phyloP scores from a whole-genome alignment of 2,329 filamentous ascomycete species.

The Colletotrichum cuscutae region DNA sequence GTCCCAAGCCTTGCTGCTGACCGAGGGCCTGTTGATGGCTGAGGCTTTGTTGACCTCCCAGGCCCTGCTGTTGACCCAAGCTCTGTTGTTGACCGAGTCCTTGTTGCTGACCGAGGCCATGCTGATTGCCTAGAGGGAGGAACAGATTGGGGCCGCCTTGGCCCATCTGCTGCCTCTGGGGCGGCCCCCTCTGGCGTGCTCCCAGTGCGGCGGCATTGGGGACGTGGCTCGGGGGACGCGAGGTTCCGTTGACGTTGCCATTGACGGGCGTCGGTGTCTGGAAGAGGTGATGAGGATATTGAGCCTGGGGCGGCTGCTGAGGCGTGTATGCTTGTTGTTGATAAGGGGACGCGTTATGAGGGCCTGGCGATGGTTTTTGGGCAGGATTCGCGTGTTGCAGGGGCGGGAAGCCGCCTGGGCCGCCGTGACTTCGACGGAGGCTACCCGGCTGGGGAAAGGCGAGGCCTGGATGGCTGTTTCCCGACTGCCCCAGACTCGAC shows the following conservation, averaged over 20 bases:
- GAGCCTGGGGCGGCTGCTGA: constrained; percentile 59
- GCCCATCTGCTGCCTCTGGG: constrained; percentile 57
- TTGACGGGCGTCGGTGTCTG: constrained; percentile 57
- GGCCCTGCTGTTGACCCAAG: constrained; percentile 29
- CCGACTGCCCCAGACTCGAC: constrained; percentile 61
- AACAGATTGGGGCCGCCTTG: constrained; percentile 50
- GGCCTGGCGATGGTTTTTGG: constrained; percentile 66
- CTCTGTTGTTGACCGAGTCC: constrained; percentile 31
- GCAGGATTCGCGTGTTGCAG: constrained; percentile 58
- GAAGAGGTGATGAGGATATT: constrained; percentile 66
- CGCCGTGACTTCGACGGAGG: constrained; percentile 54
- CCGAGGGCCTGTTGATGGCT: constrained; percentile 29
- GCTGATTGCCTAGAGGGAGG: constrained; percentile 40
- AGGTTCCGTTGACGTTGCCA: constrained; percentile 60
- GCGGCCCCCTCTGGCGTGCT: constrained; percentile 53
- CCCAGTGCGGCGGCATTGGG: constrained; percentile 59
- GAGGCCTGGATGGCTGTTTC: constrained; percentile 64
- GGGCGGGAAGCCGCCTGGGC: constrained; percentile 52
- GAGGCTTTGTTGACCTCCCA: constrained; percentile 30
- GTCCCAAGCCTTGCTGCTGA: constrained; percentile 28
- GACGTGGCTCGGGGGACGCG: constrained; percentile 55
- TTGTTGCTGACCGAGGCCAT: constrained; percentile 32
- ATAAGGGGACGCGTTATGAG: constrained; percentile 66
- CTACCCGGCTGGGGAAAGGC: constrained; percentile 61
- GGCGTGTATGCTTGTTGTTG: constrained; percentile 63